Evolutionary conservation across 2,329 filamentous ascomycete species (phyloP).

Genomic region (Ophidiomyces ophidiicola): DNA sequence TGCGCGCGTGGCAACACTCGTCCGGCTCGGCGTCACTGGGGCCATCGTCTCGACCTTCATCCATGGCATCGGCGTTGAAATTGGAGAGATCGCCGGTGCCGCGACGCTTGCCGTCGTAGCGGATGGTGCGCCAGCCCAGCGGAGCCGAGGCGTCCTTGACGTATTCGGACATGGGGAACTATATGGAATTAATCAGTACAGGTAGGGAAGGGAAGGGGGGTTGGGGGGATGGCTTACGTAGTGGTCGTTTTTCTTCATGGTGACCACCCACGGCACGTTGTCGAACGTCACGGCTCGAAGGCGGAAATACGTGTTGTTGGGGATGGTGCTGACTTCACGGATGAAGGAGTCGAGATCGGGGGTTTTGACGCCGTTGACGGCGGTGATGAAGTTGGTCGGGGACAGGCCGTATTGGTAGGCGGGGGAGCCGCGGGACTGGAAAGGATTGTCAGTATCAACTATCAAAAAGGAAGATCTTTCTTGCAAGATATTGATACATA

Average conservation of each 20-base stretch:
- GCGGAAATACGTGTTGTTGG: slow-evolving; percentile 95
- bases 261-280: slow-evolving; percentile 97
- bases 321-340: slow-evolving; percentile 69
- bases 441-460: slow-evolving; percentile 1
- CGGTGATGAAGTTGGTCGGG: slow-evolving; percentile 94
- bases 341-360: slow-evolving; percentile 73
- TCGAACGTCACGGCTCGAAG: slow-evolving; percentile 97
- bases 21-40: slow-evolving; percentile 32
- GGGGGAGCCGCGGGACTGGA: slow-evolving; percentile 59
- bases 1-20: neutral
- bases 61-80: slow-evolving; percentile 38
- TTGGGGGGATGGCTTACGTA: slow-evolving; percentile 43
- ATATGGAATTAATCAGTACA: neutral
- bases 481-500: slow-evolving; percentile 24
- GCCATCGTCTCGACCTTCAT: slow-evolving; percentile 28
- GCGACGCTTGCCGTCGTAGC: slow-evolving; percentile 37
- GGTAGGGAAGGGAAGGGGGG: neutral
- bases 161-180: slow-evolving; percentile 56
- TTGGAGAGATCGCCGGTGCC: slow-evolving; percentile 31
- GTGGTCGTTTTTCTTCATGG: slow-evolving; percentile 99
- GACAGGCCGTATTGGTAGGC: slow-evolving; percentile 84
- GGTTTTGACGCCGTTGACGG: slow-evolving; percentile 81
- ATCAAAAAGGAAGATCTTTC: neutral
- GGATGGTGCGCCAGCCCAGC: slow-evolving; percentile 47
- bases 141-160: slow-evolving; percentile 43